Base-by-base conservation (phyloP, 1,139 yeast genomes). In the Yamadazyma sp. region DNA sequence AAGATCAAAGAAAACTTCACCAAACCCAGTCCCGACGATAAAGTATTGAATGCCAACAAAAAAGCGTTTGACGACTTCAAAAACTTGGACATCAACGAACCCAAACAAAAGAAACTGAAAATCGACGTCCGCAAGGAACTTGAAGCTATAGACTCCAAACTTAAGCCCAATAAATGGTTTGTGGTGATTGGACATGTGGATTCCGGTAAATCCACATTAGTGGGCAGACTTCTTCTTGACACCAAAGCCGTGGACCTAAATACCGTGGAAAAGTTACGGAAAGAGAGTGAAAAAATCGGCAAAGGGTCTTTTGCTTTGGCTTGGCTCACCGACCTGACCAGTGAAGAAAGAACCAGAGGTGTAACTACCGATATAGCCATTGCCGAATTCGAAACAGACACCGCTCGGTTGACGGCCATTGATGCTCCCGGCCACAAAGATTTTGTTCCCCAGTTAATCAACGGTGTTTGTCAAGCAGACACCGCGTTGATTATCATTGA, bases 141-240 rank as follows among this genome's bases (percentile, higher is more conserved):
- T 3, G 41, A 61, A 6, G 50, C 56, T 5, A 56, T 57, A 37
- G 59, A 62, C 21, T 53, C 67, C 14, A 62, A 61, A 28, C 43
- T 58, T 11, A 85, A 84, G 52, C 88, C 90, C 3, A 81, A 78
- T 45, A 68, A 82, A 39, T 80, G 90, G 14, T 85, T 87, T 58
- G 95, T 88, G 21, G 94, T 88, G 3, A 80, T 86, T 45, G 98
- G 99, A 3, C 98, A 94, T 64, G 97, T 94, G 14, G 99, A 94
- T 64, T 95, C 97, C 0, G 99, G 99, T 9, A 94, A 94, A 59
- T 88, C 96, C 2, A 94, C 99, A 0, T 67, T 94, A 25, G 85
- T 94, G 79, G 99, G 99, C 7, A 70, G 98, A 41, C 61, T 94
- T 31, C 60, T 94, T 31, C 82, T 82, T 43, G 97, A 92, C 52